Evolutionary conservation across 2,329 filamentous ascomycete species (phyloP), one percentile per base, ranked within the genome.

Genomic region (Parascedosporium putredinis): DNA sequence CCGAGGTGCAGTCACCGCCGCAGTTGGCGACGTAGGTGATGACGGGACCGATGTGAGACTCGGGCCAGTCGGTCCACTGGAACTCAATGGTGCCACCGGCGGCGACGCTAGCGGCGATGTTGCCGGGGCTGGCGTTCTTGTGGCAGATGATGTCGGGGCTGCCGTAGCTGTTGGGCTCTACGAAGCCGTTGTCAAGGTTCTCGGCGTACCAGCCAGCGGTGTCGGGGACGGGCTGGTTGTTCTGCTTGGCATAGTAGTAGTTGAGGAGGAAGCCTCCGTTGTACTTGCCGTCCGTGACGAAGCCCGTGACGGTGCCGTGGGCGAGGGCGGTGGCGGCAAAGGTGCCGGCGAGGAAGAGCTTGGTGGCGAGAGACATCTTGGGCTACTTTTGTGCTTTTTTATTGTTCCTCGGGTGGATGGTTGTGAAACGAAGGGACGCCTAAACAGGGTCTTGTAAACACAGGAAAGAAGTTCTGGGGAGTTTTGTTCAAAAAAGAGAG

Each of bases 1-100:
- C 76, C 1, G 62, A 61, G 33, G 73, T 67, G 62, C 76, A 83
- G 61, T 79, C 72, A 20, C 73, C 77, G 29, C 69, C 66, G 64
- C 77, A 81, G 56, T 71, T 71, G 50, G 81, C 81, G 14, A 84
- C 66, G 67, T 84, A 84, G 61, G 75, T 75, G 54, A 84, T 71
- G 56, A 84, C 74, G 7, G 81, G 80, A 0, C 75, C 69, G 29
- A 67, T 55, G 59, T 75, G 72, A 5, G 59, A 62, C 1, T 62
- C 63, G 33, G 69, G 67, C 71, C 70, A 73, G 1, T 54, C 57
- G 23, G 56, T 63, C 70, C 70, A 73, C 45, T 66, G 59, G 48
- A 72, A 57, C 25, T 56, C 64, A 47, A 73, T 59, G 51, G 59
- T 63, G 53, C 64, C 62, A 7, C 70, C 70, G 23, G 70, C 69